Evolutionary conservation across 345 rosid species (phyloP).

Genomic region (Eucalyptus tenuipes): DNA sequence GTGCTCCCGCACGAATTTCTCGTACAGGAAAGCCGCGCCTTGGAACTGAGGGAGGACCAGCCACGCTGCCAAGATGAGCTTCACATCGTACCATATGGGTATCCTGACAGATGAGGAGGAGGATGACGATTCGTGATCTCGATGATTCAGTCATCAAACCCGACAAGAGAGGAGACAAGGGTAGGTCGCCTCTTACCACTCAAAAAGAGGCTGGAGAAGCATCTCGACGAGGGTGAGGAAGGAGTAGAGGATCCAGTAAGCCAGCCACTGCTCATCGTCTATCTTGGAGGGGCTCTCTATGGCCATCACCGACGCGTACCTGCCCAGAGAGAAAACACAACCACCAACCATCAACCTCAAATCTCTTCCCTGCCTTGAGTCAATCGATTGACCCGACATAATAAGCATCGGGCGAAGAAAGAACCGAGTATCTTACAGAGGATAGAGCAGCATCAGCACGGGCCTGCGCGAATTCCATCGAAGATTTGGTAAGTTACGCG

Average conservation of each 20-base stretch:
- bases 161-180: not conserved
- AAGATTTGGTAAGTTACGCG: not conserved
- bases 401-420: not conserved
- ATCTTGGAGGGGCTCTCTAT: slow-evolving; percentile 23
- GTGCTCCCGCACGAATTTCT: slow-evolving; percentile 9
- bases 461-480: slow-evolving; percentile 6
- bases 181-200: slow-evolving; percentile 5
- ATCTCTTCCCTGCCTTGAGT: not conserved
- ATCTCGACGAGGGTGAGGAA: slow-evolving; percentile 30
- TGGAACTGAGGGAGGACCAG: slow-evolving; percentile 35
- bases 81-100: slow-evolving; percentile 29
- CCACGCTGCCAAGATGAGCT: slow-evolving; percentile 23
- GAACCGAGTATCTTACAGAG: slow-evolving; percentile 9
- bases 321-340: not conserved
- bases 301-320: slow-evolving; percentile 35
- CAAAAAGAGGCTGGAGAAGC: slow-evolving; percentile 16
- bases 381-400: not conserved
- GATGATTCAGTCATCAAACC: not conserved
- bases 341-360: not conserved
- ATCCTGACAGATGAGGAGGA: not conserved
- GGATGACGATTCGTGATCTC: fast-evolving
- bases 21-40: slow-evolving; percentile 32
- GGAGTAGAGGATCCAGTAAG: slow-evolving; percentile 38
- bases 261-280: slow-evolving; percentile 41
- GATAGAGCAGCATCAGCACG: slow-evolving; percentile 29